Conservation (phyloP, 1,284 basidiomycete genomes). For the Amylostereum chailletii region DNA sequence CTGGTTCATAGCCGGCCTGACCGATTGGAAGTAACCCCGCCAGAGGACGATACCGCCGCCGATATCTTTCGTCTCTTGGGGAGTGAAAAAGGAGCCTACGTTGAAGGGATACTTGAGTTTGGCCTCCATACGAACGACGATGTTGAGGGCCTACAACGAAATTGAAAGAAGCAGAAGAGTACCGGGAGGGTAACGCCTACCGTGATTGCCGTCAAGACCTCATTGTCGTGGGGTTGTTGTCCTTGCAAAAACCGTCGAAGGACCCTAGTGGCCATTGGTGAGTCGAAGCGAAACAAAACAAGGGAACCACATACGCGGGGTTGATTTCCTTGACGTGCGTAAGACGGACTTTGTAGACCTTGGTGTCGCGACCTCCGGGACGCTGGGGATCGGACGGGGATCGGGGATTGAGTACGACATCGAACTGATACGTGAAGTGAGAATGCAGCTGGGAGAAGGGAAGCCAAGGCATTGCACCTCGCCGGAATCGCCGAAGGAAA, state of each 20-base stretch:
- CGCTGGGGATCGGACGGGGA: slow-evolving; percentile 12
- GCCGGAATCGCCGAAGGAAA: slow-evolving; percentile 42
- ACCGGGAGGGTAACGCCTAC: slow-evolving; percentile 26
- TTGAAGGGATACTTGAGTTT: slow-evolving; percentile 66
- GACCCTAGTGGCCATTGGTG: slow-evolving; percentile 32
- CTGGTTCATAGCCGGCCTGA: slow-evolving; percentile 55
- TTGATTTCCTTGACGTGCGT: slow-evolving; percentile 68
- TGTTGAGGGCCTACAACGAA: slow-evolving; percentile 52
- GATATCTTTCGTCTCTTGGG: slow-evolving; percentile 53
- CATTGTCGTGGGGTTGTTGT: slow-evolving; percentile 60
- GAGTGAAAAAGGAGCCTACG: slow-evolving; percentile 67
- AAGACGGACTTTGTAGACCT: slow-evolving; percentile 53
- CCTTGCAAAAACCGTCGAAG: slow-evolving; percentile 58
- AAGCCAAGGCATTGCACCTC: no score
- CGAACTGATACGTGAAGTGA: slow-evolving; percentile 37
- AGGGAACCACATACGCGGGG: slow-evolving; percentile 49
- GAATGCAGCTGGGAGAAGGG: no score
- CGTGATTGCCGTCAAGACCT: slow-evolving; percentile 64
- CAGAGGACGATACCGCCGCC: slow-evolving; percentile 61
- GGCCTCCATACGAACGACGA: slow-evolving; percentile 68
- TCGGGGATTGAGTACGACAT: slow-evolving; percentile 40
- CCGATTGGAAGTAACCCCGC: slow-evolving; percentile 72
- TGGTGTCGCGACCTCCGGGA: slow-evolving; percentile 27
- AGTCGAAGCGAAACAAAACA: slow-evolving; percentile 4
- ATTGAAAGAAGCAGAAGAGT: not conserved